phyloP scores from a whole-genome alignment of 306 rosid species.

The Heteromeles arbutifolia region DNA sequence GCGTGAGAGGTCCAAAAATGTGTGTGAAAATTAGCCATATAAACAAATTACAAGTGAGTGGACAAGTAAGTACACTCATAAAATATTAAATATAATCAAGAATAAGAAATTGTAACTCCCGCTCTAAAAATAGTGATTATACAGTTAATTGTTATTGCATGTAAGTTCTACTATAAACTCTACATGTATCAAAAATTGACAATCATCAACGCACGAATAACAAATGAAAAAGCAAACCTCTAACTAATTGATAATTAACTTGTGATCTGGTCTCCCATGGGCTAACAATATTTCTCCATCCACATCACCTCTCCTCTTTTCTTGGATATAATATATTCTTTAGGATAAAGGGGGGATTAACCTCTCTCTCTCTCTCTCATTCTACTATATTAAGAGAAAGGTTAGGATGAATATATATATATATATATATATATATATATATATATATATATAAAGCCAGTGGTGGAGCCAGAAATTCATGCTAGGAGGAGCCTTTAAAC shows the following conservation, averaged over 20 bases:
- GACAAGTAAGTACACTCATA: too few species aligned
- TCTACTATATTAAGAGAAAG: background rate
- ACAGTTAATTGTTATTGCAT: too few species aligned
- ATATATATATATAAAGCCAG: too few species aligned
- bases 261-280: constrained; percentile 4
- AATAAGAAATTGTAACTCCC: too few species aligned
- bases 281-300: background rate
- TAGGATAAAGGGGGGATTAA: background rate
- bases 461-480: too few species aligned
- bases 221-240: background rate
- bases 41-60: too few species aligned
- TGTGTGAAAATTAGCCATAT: too few species aligned
- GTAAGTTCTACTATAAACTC: background rate
- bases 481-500: too few species aligned
- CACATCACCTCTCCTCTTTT: background rate
- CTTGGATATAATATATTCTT: background rate
- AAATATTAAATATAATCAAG: too few species aligned
- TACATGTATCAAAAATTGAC: background rate
- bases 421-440: too few species aligned
- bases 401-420: background rate
- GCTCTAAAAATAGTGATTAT: too few species aligned
- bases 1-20: too few species aligned
- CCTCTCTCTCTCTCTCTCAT: background rate
- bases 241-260: background rate
- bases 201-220: background rate